Base-by-base conservation (phyloP, 805 yeast species). In the Spathaspora sp. region DNA sequence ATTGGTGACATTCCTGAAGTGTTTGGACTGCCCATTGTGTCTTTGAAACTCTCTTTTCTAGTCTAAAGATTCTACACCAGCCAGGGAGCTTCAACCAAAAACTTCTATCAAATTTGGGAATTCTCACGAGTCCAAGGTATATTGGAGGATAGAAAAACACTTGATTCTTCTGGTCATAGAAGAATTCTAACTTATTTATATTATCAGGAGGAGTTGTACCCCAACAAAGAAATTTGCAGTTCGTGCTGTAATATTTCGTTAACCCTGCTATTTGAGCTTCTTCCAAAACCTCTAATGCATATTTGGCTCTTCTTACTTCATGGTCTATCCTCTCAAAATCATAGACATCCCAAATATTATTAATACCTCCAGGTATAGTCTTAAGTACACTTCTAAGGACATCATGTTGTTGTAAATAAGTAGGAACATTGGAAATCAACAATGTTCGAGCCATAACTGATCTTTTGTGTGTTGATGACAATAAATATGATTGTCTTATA, bases 341-440 rank as follows among this genome's bases (percentile, higher is more conserved):
- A 51, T 69, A 63, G 0, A 85, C 75, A 50, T 83, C 80, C 89
- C 91, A 85, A 0, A 87, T 67, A 20, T 73, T 72, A 11, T 73
- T 70, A 1, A 87, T 75, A 1, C 81, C 80, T 0, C 84, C 85
- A 0, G 86, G 82, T 5, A 83, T 67, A 0, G 70, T 62, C 1
- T 65, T 57, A 49, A 80, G 75, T 0, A 69, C 47, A 0, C 59
- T 46, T 10, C 50, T 54, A 9, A 80, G 57, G 0, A 57, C 53
- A 1, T 64, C 66, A 2, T 46, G 39, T 11, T 69, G 61, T 43
- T 66, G 58, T 20, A 70, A 54, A 5, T 63, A 49, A 0, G 52
- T 40, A 0, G 86, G 84, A 2, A 83, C 70, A 55, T 79, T 77
- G 2, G 75, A 76, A 20, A 81, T 62, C 57, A 75, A 71, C 11